phyloP scores from a whole-genome alignment of 73 alveolate species.

The Stentor coeruleus region DNA sequence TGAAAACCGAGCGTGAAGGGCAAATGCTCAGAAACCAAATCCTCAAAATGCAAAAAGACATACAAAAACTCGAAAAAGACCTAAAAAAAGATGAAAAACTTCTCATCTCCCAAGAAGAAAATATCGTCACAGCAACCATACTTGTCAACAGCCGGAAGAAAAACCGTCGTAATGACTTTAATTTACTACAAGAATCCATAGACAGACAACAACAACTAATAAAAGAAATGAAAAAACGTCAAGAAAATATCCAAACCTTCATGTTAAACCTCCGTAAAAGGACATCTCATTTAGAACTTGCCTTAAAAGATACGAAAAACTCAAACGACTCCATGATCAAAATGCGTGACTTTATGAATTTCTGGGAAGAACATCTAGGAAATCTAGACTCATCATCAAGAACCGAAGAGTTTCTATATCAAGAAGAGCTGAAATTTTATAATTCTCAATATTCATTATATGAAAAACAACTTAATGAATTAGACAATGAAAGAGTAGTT shows the following conservation, averaged over 20 bases:
- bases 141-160: slow-evolving; percentile 1
- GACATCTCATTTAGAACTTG: not conserved
- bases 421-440: not conserved
- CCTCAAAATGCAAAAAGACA: not conserved
- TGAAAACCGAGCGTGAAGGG: slow-evolving; percentile 8
- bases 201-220: not conserved
- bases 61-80: not conserved
- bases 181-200: not conserved
- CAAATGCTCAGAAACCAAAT: not conserved
- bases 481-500: slow-evolving; percentile 4
- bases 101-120: slow-evolving; percentile 15
- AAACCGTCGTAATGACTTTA: not conserved
- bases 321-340: not conserved
- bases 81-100: not conserved
- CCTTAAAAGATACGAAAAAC: not conserved
- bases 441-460: not conserved
- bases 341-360: slow-evolving; percentile 12
- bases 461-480: not conserved
- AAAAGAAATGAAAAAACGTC: not conserved
- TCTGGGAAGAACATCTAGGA: not conserved
- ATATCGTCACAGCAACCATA: not conserved
- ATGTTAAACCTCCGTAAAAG: not conserved
- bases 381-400: not conserved
- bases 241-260: not conserved
- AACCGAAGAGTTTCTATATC: not conserved